These are phyloP conservation scores for Sporothrix phasma DNA, from an alignment of 2,329 filamentous ascomycete species.

Conservation along the genomic window DNA sequence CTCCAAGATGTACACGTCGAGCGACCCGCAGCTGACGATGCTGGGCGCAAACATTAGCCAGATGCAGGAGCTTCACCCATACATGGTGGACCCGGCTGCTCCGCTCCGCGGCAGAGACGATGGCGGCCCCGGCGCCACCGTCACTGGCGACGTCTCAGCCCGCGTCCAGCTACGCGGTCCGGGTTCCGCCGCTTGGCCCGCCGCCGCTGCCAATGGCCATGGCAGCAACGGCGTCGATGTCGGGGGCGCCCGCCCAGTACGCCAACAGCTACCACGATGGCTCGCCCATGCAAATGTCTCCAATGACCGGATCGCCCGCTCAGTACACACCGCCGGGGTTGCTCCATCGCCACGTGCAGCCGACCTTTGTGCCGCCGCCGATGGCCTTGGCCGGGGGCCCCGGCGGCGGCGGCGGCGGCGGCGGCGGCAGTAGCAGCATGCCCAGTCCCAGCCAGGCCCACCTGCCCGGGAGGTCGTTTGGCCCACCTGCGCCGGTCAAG, in stretches of 20 bases:
- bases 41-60: background rate
- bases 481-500: slow-evolving; percentile 10
- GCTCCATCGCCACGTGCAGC: background rate
- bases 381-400: background rate
- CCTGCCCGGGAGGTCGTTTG: background rate
- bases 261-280: background rate
- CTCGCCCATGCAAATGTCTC: slow-evolving; percentile 13
- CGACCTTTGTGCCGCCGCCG: background rate
- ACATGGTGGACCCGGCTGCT: background rate
- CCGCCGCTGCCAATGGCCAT: background rate
- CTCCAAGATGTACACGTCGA: background rate
- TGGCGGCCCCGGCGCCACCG: background rate
- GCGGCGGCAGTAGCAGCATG: background rate
- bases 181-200: background rate
- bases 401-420: background rate
- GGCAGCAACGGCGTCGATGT: background rate
- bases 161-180: background rate
- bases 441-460: slow-evolving; percentile 1
- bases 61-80: background rate
- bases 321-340: background rate
- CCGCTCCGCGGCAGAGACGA: background rate
- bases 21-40: background rate
- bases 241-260: background rate
- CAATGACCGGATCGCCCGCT: background rate
- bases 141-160: background rate